These are phyloP conservation scores for Micractinium conductrix DNA, from an alignment of 139 green algal species.

Conservation along the genomic window DNA sequence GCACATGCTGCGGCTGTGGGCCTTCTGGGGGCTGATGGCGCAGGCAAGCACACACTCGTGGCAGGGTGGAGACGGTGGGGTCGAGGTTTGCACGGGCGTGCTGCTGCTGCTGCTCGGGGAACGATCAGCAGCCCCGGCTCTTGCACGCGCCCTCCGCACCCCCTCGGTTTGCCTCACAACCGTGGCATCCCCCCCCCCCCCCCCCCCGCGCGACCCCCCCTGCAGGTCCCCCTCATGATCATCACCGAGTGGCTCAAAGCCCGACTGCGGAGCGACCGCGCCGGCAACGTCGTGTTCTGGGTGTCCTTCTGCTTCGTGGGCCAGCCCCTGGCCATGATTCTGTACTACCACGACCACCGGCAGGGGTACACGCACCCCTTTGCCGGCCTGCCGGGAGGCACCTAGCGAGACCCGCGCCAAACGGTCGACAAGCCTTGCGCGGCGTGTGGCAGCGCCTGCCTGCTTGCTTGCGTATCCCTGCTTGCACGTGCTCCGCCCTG, in stretches of 20 bases:
- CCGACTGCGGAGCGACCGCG: conserved; percentile 51
- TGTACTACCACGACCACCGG: conserved; percentile 88
- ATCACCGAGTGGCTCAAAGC: conserved; percentile 72
- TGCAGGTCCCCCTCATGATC: conserved; percentile 78
- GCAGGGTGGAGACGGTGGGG: no score
- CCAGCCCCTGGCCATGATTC: conserved; percentile 84
- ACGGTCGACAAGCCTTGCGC: no score
- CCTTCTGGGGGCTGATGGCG: conserved; percentile 85
- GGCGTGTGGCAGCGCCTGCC: no score
- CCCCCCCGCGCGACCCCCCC: neutral
- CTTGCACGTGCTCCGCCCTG: no score
- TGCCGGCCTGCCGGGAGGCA: neutral
- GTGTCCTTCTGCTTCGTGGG: conserved; percentile 92
- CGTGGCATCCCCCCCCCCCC: neutral
- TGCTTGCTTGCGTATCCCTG: no score
- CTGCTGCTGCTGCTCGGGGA: no score
- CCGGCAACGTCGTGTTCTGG: conserved; percentile 92
- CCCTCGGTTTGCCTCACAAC: neutral
- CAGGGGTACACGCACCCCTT: neutral
- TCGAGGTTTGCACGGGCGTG: neutral
- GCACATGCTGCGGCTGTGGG: conserved; percentile 82
- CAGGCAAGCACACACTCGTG: no score
- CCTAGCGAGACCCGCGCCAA: no score
- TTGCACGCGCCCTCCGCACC: neutral
- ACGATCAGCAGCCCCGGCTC: no score